Base-by-base conservation (phyloP, 371 early-diverging fungal genomes). In the Mortierella sp. region DNA sequence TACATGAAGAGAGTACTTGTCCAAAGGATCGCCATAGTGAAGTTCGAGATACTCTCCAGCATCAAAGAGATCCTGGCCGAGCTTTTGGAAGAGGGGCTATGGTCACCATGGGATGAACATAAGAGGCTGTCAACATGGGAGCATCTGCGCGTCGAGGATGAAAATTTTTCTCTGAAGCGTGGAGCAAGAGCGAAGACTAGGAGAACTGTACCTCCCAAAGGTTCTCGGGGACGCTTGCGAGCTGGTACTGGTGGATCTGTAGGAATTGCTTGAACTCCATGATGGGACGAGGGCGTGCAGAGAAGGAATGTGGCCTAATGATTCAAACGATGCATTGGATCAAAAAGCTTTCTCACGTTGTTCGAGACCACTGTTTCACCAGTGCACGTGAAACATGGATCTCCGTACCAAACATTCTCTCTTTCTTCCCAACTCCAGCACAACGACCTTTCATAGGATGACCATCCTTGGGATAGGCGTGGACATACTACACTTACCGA, bases 231-330 rank as follows among this genome's bases (percentile, higher is more conserved):
- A 88, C 82, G 41, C 80, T 43, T 6, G 82, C 78, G 10, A 88
- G 71, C 60, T 88, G 88, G 53, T 86, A 88, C 63, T 86, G 84
- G 50, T 88, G 88, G 14, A 88, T 86, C 50, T 83, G 81, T 28
- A 83, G 81, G 66, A 88, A 88, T 29, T 76, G 77, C 29, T 76
- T 76, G 55, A 16, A 81, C 72, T 66, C 86, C 85, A 71, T 74
- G 7, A 13, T 45, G 7, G 21, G 52, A 28, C 25, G 34, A 31
- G n/a, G 29, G 37, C 3, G n/a, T 29, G 10, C n/a, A 10, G 34
- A 40, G 49, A 27, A 22, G 21, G 22, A 54, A 17, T 40, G 22
- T 37, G 40, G 44, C 47, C 17, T 25, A 56, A 40, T 37, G 54
- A 47, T 40, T 39, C 19, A 55, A 54, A 40, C 22, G 40, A n/a